phyloP scores from a whole-genome alignment of 2,329 filamentous ascomycete species.

The Neurospora sp. region DNA sequence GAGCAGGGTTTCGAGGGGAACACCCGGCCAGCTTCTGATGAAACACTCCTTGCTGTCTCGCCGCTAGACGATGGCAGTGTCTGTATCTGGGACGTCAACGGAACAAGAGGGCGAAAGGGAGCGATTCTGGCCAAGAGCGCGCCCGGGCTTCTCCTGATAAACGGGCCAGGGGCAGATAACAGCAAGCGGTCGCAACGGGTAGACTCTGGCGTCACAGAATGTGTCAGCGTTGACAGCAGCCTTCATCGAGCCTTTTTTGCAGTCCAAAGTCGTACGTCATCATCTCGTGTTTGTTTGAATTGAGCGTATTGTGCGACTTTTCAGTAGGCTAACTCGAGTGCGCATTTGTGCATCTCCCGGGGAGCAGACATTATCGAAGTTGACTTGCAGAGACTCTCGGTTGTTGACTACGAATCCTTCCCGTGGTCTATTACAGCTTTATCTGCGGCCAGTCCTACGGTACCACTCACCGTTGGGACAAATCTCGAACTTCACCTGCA shows the following conservation, averaged over 20 bases:
- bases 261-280: constrained; percentile 54
- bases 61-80: constrained; percentile 81
- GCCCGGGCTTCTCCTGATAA: constrained; percentile 56
- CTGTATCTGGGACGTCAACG: constrained; percentile 72
- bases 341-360: background rate
- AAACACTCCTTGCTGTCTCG: constrained; percentile 51
- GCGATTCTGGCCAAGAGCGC: constrained; percentile 55
- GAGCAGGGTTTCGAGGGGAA: constrained; percentile 24
- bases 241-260: constrained; percentile 67
- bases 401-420: constrained; percentile 61
- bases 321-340: constrained; percentile 8
- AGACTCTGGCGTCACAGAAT: constrained; percentile 67
- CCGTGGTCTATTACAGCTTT: constrained; percentile 77
- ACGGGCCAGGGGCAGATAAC: constrained; percentile 34
- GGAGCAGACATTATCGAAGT: constrained; percentile 60
- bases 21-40: constrained; percentile 20
- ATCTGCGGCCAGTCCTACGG: constrained; percentile 54
- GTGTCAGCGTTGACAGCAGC: constrained; percentile 66
- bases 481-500: constrained; percentile 72
- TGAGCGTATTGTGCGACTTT: background rate
- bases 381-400: constrained; percentile 62
- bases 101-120: constrained; percentile 43
- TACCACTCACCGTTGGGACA: constrained; percentile 77
- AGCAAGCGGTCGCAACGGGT: constrained; percentile 50
- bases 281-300: background rate